phyloP scores from a whole-genome alignment of 2,329 filamentous ascomycete genomes.

The Cladophialophora exuberans region DNA sequence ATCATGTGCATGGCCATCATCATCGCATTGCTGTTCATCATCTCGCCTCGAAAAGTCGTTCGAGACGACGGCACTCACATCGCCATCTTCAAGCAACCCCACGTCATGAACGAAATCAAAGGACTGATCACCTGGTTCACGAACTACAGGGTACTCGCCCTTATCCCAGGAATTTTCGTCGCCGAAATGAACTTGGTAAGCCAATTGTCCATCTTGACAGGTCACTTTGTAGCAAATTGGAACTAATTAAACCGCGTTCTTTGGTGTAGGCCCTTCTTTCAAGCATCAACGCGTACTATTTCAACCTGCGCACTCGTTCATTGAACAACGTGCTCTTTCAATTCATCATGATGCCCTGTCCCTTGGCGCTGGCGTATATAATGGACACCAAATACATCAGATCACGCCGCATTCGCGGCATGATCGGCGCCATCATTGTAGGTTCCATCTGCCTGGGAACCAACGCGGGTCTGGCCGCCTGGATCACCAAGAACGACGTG shows the following conservation, averaged over 20 bases:
- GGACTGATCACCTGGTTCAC: conserved; percentile 21
- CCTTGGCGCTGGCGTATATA: conserved; percentile 32
- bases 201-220: no score
- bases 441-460: conserved; percentile 20
- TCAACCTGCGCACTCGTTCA: conserved; percentile 30
- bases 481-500: conserved; percentile 22
- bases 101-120: conserved; percentile 26
- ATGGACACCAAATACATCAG: conserved; percentile 36
- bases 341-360: conserved; percentile 27
- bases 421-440: conserved; percentile 23
- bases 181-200: conserved; percentile 29
- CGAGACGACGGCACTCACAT: conserved; percentile 33
- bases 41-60: conserved; percentile 28
- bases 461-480: conserved; percentile 25
- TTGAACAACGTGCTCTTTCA: conserved; percentile 31
- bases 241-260: not conserved
- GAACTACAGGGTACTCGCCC: conserved; percentile 17
- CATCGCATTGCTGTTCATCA: conserved; percentile 19
- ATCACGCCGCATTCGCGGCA: conserved; percentile 22
- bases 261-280: conserved; percentile 10
- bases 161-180: conserved; percentile 27
- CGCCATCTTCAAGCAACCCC: conserved; percentile 29
- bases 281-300: conserved; percentile 27
- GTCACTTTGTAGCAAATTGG: no score
- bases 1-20: conserved; percentile 27